A percentile compares a stretch with the other conserved stretches of the same genome.
phyloP scores from a whole-genome alignment of 192 early-diverging fungal genomes.

The Funneliformis geosporum region DNA sequence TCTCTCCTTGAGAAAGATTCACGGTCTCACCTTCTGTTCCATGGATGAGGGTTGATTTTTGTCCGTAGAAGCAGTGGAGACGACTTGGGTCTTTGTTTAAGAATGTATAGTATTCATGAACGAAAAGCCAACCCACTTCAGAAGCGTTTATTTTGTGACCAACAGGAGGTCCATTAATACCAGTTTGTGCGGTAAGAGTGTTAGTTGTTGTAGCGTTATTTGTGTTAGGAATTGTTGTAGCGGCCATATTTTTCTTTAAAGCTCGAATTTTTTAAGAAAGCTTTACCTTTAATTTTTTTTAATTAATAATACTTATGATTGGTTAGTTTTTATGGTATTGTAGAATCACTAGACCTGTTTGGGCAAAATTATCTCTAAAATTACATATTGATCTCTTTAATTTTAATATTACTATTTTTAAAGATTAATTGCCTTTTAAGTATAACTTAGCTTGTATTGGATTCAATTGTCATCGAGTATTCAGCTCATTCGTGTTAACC shows the following conservation, averaged over 20 bases:
- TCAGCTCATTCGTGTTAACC: no score
- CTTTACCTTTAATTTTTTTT: no score
- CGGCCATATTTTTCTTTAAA: background rate
- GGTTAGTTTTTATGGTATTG: no score
- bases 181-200: constrained; percentile 35
- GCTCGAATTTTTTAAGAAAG: background rate
- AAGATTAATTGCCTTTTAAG: no score
- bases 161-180: constrained; percentile 32
- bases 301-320: no score
- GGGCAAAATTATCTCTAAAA: no score
- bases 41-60: constrained; percentile 79
- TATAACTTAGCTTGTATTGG: no score
- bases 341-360: no score
- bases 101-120: constrained; percentile 92
- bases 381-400: no score
- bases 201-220: constrained; percentile 38
- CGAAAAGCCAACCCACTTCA: constrained; percentile 93
- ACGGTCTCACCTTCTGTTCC: constrained; percentile 80
- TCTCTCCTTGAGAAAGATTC: constrained; percentile 67
- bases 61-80: constrained; percentile 88
- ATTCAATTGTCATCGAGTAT: no score
- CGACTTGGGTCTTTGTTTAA: constrained; percentile 79
- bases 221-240: background rate
- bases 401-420: no score
- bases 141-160: constrained; percentile 42